These are phyloP conservation scores for Pseudohyphozyma bogoriensis DNA, from an alignment of 768 basidiomycete genomes.

Conservation along the genomic window DNA sequence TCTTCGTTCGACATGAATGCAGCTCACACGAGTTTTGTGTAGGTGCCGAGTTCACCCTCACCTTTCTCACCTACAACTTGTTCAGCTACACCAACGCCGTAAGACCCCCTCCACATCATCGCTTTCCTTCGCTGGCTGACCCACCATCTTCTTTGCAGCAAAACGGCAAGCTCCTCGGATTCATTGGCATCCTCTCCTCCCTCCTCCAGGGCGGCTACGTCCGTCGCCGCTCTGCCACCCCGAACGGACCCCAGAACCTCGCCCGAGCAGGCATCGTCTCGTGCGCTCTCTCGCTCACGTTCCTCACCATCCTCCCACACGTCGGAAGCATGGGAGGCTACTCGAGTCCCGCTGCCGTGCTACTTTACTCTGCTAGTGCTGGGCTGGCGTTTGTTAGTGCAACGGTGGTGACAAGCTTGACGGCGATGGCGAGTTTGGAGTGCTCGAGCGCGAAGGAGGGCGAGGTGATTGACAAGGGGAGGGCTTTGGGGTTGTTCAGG, in stretches of 20 bases:
- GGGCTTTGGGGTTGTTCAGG: conserved; percentile 68
- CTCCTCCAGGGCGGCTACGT: conserved; percentile 85
- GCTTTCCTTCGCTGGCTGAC: no score
- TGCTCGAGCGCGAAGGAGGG: conserved; percentile 43
- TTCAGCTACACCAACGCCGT: conserved; percentile 38
- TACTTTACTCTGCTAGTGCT: conserved; percentile 53
- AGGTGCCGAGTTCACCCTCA: conserved; percentile 92
- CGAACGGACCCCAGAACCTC: conserved; percentile 69
- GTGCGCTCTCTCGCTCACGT: conserved; percentile 58
- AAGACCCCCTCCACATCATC: neutral
- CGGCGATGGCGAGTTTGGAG: conserved; percentile 79
- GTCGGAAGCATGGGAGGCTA: conserved; percentile 58
- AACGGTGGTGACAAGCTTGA: conserved; percentile 87
- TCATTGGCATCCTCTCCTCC: conserved; percentile 73
- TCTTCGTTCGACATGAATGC: neutral
- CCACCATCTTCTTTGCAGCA: conserved; percentile 39
- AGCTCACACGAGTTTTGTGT: neutral
- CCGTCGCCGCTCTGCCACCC: conserved; percentile 57
- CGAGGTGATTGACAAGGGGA: conserved; percentile 54
- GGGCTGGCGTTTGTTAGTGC: conserved; percentile 89
- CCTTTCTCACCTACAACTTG: conserved; percentile 86
- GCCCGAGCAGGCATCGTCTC: conserved; percentile 66
- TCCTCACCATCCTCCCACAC: conserved; percentile 53
- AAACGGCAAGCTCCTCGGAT: conserved; percentile 71
- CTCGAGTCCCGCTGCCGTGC: conserved; percentile 45